These are phyloP conservation scores for Abrus pulchellus DNA, from an alignment of 306 rosid species.

Conservation along the genomic window DNA sequence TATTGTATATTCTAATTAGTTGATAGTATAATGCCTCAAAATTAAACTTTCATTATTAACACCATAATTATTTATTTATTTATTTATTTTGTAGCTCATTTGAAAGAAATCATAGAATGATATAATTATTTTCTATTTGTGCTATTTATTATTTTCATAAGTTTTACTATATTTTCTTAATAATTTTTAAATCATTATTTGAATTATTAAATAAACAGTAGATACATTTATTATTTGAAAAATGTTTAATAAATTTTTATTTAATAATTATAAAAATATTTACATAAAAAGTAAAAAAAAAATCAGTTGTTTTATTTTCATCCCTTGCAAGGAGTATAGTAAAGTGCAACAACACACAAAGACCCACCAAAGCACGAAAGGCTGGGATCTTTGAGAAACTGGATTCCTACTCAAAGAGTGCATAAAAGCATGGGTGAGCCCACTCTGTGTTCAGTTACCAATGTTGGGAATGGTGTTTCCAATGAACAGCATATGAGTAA, in stretches of 20 bases:
- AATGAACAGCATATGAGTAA: slow-evolving; percentile 10
- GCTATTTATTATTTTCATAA: no score
- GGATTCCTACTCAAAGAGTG: slow-evolving; percentile 29
- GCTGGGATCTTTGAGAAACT: neutral
- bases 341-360: neutral
- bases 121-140: neutral
- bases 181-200: no score
- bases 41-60: no score
- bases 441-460: slow-evolving; percentile 12
- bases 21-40: no score
- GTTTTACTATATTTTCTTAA: no score
- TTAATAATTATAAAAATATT: no score
- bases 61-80: neutral
- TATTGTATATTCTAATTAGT: no score
- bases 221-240: no score
- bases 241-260: no score
- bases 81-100: neutral
- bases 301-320: neutral
- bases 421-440: slow-evolving; percentile 4
- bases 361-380: slow-evolving; percentile 32
- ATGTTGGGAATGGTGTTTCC: slow-evolving; percentile 19
- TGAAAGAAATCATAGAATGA: neutral
- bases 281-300: no score
- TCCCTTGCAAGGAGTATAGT: neutral
- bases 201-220: no score